Conservation (phyloP, 208 protist genomes). For the Crithidia sp. region DNA sequence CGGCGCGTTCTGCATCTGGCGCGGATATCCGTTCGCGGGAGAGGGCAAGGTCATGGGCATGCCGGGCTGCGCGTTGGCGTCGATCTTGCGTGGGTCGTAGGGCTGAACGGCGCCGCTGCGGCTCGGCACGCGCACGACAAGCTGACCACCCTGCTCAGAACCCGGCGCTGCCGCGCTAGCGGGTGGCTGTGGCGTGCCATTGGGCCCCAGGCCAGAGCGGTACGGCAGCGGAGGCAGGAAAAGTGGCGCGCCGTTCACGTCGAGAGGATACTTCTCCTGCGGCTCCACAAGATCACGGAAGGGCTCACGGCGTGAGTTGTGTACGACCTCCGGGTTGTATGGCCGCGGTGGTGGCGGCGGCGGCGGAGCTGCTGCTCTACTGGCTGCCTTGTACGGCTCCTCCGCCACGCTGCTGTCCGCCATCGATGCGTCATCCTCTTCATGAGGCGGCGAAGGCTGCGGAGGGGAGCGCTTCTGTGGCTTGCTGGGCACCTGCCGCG, state of each 20-base stretch:
- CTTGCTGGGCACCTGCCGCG: not conserved
- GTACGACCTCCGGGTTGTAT: not conserved
- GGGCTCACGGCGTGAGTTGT: conserved; percentile 19
- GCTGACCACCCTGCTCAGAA: not conserved
- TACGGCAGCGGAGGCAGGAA: conserved; percentile 22
- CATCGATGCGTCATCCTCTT: not conserved
- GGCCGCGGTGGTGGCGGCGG: not conserved
- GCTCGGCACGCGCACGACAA: not conserved
- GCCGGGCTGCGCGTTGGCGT: conserved; percentile 8
- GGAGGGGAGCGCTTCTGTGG: too few relatives aligned
- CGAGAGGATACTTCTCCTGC: not conserved
- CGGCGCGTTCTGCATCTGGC: conserved; percentile 5
- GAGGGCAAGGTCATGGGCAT: conserved; percentile 15
- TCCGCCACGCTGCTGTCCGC: not conserved
- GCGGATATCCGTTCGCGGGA: conserved; percentile 6
- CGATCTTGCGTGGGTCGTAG: conserved; percentile 10
- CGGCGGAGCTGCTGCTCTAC: not conserved
- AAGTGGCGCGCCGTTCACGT: conserved; percentile 12
- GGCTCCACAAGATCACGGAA: conserved; percentile 24
- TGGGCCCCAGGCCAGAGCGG: conserved; percentile 2
- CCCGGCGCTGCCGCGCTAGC: not conserved
- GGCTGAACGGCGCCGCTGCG: conserved; percentile 7
- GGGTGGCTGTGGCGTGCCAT: conserved; percentile 1
- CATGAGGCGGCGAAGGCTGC: too few relatives aligned
- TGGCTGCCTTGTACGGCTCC: not conserved